A percentile compares a stretch with the other conserved stretches of the same genome.
Conservation (phyloP, 306 rosid genomes). For the Datisca glomerata region DNA sequence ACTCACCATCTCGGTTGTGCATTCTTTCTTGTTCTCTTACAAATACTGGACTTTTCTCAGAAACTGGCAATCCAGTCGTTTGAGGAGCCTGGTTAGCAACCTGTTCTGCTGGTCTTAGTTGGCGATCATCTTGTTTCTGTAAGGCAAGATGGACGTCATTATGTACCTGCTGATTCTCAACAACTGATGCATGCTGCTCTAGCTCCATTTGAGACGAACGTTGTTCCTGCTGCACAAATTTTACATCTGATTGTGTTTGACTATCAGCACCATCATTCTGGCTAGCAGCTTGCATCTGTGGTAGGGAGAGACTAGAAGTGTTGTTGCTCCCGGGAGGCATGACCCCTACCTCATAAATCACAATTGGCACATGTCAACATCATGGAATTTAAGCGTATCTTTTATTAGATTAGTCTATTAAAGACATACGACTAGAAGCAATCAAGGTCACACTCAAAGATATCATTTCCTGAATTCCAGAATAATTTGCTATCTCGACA, state of each 20-base stretch:
- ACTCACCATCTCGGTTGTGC: constrained; percentile 36
- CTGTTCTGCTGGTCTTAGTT: constrained; percentile 28
- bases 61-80: constrained; percentile 24
- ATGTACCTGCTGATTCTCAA: constrained; percentile 31
- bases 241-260: constrained; percentile 46
- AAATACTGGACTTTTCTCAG: constrained; percentile 34
- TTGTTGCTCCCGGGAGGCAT: constrained; percentile 45
- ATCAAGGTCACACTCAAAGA: too few relatives aligned
- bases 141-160: constrained; percentile 26
- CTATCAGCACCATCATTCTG: constrained; percentile 30
- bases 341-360: constrained; percentile 21
- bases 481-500: too few relatives aligned
- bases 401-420: too few relatives aligned
- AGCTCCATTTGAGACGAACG: constrained; percentile 45
- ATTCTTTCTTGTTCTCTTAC: constrained; percentile 37
- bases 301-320: constrained; percentile 40
- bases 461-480: too few relatives aligned
- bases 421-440: not conserved
- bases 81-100: constrained; percentile 47
- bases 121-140: constrained; percentile 43
- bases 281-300: constrained; percentile 25
- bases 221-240: constrained; percentile 33
- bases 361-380: not conserved
- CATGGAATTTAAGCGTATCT: not conserved
- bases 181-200: constrained; percentile 31